These are phyloP conservation scores for Fagus sylvatica DNA, from an alignment of 306 rosid genomes.

Conservation along the genomic window DNA sequence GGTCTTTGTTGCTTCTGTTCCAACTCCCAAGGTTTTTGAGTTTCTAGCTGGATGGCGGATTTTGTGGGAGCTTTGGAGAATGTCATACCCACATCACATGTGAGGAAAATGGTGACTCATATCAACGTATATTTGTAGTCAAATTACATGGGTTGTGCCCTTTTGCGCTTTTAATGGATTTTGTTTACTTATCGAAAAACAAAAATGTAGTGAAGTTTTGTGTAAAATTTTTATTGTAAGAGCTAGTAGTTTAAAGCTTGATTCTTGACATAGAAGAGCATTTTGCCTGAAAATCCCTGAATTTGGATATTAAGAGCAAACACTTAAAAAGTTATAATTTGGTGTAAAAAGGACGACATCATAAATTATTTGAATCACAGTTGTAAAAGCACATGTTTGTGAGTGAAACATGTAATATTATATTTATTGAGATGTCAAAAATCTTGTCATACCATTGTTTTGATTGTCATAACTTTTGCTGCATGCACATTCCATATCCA, in stretches of 20 bases:
- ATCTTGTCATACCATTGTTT: neutral
- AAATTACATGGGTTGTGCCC: too few species aligned
- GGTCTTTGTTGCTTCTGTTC: neutral
- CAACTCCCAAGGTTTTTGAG: neutral
- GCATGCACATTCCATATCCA: neutral
- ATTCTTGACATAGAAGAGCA: neutral
- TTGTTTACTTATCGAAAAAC: too few species aligned
- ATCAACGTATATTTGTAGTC: too few species aligned
- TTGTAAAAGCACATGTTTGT: neutral
- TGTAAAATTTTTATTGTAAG: neutral
- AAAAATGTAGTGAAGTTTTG: too few species aligned
- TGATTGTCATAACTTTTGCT: neutral
- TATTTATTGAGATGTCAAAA: neutral
- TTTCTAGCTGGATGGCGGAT: neutral
- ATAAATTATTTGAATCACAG: neutral
- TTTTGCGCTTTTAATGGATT: too few species aligned
- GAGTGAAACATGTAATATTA: neutral
- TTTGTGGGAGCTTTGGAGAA: too few species aligned
- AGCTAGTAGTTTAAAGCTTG: neutral
- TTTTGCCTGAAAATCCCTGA: neutral
- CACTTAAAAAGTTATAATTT: neutral
- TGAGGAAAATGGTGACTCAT: too few species aligned
- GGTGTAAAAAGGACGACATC: neutral
- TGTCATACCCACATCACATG: too few species aligned
- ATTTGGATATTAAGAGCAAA: neutral